These are phyloP conservation scores for Phascolomyces articulosus DNA, from an alignment of 371 early-diverging fungal genomes.

Conservation along the genomic window DNA sequence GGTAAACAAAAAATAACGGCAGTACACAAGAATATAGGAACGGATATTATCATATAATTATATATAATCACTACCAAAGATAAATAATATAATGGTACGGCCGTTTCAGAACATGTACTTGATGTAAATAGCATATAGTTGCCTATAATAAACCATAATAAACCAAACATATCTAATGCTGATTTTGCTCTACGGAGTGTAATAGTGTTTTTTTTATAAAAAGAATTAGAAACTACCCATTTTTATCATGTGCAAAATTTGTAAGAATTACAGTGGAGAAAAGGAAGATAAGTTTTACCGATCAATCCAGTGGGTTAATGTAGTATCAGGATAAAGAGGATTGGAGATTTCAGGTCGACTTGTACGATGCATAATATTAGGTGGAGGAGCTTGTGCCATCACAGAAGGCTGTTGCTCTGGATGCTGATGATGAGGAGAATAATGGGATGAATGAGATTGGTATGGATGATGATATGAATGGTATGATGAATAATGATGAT, in stretches of 20 bases:
- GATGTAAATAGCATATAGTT: conserved; percentile 71
- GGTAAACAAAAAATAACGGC: conserved; percentile 70
- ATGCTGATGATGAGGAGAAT: background rate
- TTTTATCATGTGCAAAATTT: too few species aligned
- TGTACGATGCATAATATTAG: conserved; percentile 7
- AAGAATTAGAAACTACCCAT: too few species aligned
- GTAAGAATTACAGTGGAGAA: background rate
- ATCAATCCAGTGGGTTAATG: conserved; percentile 11
- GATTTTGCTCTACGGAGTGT: conserved; percentile 40
- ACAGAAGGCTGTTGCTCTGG: background rate
- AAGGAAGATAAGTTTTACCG: conserved; percentile 3
- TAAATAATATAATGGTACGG: conserved; percentile 62
- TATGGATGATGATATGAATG: conserved; percentile 1
- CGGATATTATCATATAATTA: conserved; percentile 69
- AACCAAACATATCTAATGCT: conserved; percentile 63
- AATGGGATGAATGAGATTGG: background rate
- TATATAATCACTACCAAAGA: conserved; percentile 63
- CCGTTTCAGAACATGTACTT: conserved; percentile 49
- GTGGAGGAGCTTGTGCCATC: conserved; percentile 1
- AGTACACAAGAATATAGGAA: conserved; percentile 65
- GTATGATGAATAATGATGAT: conserved; percentile 2
- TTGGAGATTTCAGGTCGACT: conserved; percentile 1
- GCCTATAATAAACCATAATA: conserved; percentile 73
- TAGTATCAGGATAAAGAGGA: conserved; percentile 1
- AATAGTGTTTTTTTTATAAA: background rate